Percentiles rank a stretch among this genome's conserved stretches.
phyloP scores from a whole-genome alignment of 73 alveolate genomes.

The Symbiodinium natans region DNA sequence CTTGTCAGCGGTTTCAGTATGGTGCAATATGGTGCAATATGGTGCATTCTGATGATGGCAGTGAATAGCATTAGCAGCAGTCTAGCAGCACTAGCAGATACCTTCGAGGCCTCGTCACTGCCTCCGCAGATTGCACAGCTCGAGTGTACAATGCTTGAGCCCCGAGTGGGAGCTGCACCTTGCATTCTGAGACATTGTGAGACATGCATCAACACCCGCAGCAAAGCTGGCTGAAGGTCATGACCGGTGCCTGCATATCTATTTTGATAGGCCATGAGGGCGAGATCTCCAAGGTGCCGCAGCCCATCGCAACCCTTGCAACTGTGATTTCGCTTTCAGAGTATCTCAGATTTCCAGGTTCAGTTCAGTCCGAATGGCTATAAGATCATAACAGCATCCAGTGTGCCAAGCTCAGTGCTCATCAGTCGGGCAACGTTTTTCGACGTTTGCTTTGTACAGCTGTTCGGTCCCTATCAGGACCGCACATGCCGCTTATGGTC shows the following conservation, averaged over 20 bases:
- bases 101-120: slow-evolving; percentile 97
- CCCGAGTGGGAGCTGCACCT: neutral
- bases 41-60: neutral
- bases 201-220: neutral
- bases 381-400: slow-evolving; percentile 98
- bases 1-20: neutral
- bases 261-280: slow-evolving; percentile 98
- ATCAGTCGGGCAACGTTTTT: neutral
- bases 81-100: neutral
- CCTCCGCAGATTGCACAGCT: slow-evolving; percentile 98
- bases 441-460: too few relatives aligned
- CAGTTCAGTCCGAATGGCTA: slow-evolving; percentile 99
- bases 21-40: neutral
- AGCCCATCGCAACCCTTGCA: neutral
- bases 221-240: slow-evolving; percentile 97
- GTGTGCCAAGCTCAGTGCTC: neutral
- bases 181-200: neutral
- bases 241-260: slow-evolving; percentile 96
- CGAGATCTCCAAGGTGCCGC: slow-evolving; percentile 97
- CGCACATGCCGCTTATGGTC: slow-evolving; percentile 99
- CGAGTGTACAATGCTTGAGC: slow-evolving; percentile 53
- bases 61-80: neutral
- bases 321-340: neutral
- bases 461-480: too few relatives aligned
- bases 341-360: slow-evolving; percentile 66